Evolutionary conservation across 2,329 filamentous ascomycete genomes (phyloP).

Genomic region (Phialemonium atrogriseum): DNA sequence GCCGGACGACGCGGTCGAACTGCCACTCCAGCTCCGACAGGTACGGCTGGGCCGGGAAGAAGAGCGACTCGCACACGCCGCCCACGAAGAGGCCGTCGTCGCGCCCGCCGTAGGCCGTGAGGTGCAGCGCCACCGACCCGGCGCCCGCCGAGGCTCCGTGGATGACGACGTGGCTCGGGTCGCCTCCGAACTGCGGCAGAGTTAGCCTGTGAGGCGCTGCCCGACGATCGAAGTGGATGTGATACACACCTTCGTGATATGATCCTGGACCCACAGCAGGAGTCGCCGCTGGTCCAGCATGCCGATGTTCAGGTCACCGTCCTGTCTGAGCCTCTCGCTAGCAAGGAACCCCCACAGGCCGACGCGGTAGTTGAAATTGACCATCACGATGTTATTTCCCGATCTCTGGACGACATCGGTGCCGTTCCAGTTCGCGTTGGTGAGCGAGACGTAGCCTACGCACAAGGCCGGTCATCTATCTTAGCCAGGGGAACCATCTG

Average conservation of each 20-base stretch:
- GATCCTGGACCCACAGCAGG: slow-evolving; percentile 51
- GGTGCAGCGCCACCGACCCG: slow-evolving; percentile 46
- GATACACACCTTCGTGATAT: slow-evolving; percentile 39
- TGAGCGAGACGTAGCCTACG: slow-evolving; percentile 34
- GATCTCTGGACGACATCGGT: slow-evolving; percentile 35
- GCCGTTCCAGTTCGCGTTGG: slow-evolving; percentile 45
- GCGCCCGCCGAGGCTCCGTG: slow-evolving; percentile 55
- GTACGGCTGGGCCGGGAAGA: slow-evolving; percentile 39
- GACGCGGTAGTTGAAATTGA: slow-evolving; percentile 57
- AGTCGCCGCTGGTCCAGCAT: slow-evolving; percentile 54
- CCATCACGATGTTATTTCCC: slow-evolving; percentile 39
- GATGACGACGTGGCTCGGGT: slow-evolving; percentile 50
- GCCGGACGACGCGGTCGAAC: slow-evolving; percentile 28
- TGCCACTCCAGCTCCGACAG: slow-evolving; percentile 38
- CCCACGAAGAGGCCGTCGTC: slow-evolving; percentile 37
- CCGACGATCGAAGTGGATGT: background rate
- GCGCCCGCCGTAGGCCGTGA: slow-evolving; percentile 36
- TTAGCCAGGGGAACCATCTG: background rate
- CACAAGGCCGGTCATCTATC: background rate
- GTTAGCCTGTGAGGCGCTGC: background rate
- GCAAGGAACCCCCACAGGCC: slow-evolving; percentile 56
- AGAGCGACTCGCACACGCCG: slow-evolving; percentile 37
- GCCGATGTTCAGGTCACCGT: slow-evolving; percentile 55
- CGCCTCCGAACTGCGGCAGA: slow-evolving; percentile 42
- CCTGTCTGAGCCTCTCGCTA: slow-evolving; percentile 41